A percentile compares a stretch with the other conserved stretches of the same genome.
Evolutionary conservation across 23 red algal genomes (phyloP).

Genomic region (Pyropia yezoensis): DNA sequence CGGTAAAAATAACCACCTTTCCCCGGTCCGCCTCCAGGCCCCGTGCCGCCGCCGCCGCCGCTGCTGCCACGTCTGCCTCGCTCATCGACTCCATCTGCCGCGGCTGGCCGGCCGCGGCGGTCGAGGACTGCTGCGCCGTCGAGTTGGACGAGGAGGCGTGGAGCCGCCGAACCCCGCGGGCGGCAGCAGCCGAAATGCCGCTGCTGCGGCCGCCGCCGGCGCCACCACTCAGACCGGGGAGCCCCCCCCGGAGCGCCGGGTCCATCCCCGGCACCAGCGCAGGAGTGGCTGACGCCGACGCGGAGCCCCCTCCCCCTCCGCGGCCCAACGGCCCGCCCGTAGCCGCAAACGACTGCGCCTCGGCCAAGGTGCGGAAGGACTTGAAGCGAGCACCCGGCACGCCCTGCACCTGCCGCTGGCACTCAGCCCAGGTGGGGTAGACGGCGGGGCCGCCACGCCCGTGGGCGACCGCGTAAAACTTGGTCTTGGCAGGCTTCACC

Average conservation of each 20-base stretch:
- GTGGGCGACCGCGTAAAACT: slow-evolving; percentile 64
- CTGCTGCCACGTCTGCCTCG: background rate
- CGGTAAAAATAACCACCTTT: slow-evolving; percentile 54
- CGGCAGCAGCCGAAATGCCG: too few species aligned
- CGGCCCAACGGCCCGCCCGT: background rate
- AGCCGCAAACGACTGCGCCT: slow-evolving; percentile 37
- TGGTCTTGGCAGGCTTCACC: slow-evolving; percentile 5
- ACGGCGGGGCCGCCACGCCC: slow-evolving; percentile 64
- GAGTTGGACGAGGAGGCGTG: too few species aligned
- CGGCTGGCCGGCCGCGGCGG: background rate
- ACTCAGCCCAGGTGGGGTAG: slow-evolving; percentile 57
- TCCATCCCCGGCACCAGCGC: too few species aligned
- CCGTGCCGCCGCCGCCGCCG: background rate
- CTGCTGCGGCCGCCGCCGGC: too few species aligned
- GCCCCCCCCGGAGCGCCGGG: too few species aligned
- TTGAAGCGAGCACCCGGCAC: slow-evolving; percentile 47
- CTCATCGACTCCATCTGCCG: background rate
- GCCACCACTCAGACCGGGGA: too few species aligned
- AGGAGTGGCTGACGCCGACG: background rate
- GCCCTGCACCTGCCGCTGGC: slow-evolving; percentile 35
- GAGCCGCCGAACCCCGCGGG: too few species aligned
- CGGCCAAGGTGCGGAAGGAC: slow-evolving; percentile 31
- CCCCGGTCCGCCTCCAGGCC: background rate
- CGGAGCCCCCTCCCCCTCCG: too few species aligned
- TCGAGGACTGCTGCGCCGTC: background rate